Percentiles rank a stretch among this genome's conserved stretches.
Conservation (phyloP, 805 yeast genomes). For the Candida morakotiae region DNA sequence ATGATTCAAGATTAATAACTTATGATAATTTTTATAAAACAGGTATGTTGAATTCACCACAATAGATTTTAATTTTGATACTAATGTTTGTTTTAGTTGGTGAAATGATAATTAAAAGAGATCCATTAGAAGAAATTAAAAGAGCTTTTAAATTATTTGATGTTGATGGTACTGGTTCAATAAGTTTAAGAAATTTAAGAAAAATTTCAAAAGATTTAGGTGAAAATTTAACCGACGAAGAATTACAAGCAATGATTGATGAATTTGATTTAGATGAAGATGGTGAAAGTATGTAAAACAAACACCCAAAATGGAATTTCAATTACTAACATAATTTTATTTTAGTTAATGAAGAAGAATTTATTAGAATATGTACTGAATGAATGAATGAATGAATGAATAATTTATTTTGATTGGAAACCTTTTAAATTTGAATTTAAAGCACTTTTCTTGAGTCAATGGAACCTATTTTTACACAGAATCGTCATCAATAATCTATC, state of each 20-base stretch:
- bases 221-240: constrained; percentile 88
- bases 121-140: constrained; percentile 87
- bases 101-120: constrained; percentile 76
- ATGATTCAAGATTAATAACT: constrained; percentile 65
- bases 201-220: constrained; percentile 91
- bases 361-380: constrained; percentile 83
- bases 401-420: neutral
- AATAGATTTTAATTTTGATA: constrained; percentile 9
- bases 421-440: too few relatives aligned
- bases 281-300: constrained; percentile 64
- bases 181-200: constrained; percentile 74
- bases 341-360: constrained; percentile 76
- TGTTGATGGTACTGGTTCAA: constrained; percentile 83
- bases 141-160: constrained; percentile 89
- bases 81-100: constrained; percentile 50
- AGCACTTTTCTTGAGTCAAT: too few relatives aligned
- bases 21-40: constrained; percentile 79
- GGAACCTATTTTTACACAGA: too few relatives aligned
- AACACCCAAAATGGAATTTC: neutral
- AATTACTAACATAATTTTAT: constrained; percentile 22
- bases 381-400: constrained; percentile 8
- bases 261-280: constrained; percentile 96
- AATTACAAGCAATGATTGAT: constrained; percentile 92
- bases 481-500: too few relatives aligned
- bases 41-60: constrained; percentile 52